Percentiles rank a stretch among this genome's conserved stretches.
These are phyloP conservation scores for Penicillium sp. DNA, from an alignment of 2,329 filamentous ascomycete genomes.

Conservation along the genomic window DNA sequence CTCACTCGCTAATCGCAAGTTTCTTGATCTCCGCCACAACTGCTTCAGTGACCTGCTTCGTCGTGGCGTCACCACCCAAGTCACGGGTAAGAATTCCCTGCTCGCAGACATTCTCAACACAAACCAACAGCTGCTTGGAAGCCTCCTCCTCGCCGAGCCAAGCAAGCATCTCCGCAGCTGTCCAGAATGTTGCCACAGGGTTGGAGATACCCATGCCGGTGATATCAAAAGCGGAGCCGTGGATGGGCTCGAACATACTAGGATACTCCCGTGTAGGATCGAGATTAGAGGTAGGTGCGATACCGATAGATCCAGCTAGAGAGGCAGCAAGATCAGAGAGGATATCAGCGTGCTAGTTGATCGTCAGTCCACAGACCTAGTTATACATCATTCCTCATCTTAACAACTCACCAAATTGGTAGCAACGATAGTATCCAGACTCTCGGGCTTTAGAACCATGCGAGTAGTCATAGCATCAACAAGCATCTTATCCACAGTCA, in stretches of 20 bases:
- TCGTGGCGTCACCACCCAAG: conserved; percentile 57
- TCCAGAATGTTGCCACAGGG: conserved; percentile 67
- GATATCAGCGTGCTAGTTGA: conserved; percentile 56
- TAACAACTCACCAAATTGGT: conserved; percentile 50
- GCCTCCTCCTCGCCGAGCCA: conserved; percentile 61
- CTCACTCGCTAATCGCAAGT: conserved; percentile 25
- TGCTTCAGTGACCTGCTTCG: conserved; percentile 58
- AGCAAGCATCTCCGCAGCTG: conserved; percentile 64
- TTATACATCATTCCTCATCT: neutral
- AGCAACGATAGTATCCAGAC: conserved; percentile 62
- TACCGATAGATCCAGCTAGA: conserved; percentile 67
- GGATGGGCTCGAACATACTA: conserved; percentile 63
- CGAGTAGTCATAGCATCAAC: conserved; percentile 65
- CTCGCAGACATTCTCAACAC: conserved; percentile 60
- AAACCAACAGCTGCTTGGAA: conserved; percentile 56
- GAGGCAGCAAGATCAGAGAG: conserved; percentile 69
- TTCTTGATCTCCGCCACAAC: conserved; percentile 53
- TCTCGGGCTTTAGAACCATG: conserved; percentile 61
- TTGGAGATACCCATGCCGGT: conserved; percentile 60
- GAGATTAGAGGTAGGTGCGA: conserved; percentile 67
- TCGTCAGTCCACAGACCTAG: conserved; percentile 19
- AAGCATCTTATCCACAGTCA: conserved; percentile 63
- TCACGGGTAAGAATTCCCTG: conserved; percentile 56
- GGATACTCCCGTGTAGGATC: conserved; percentile 62
- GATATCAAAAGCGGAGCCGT: conserved; percentile 64